phyloP scores from a whole-genome alignment of 805 yeast genomes.

The Starmerella vitae region DNA sequence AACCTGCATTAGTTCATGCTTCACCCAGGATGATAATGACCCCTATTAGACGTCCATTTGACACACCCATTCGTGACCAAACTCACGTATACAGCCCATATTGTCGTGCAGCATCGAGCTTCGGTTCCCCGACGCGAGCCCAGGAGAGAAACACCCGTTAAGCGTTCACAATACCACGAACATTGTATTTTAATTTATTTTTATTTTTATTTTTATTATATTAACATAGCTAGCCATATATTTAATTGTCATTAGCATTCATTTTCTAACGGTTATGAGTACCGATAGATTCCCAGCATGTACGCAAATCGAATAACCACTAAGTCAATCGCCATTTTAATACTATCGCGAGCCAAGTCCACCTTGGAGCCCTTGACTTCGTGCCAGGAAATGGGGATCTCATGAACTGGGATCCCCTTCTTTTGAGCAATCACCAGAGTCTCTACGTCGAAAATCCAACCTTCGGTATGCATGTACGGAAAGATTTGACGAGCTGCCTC shows the following conservation, averaged over 20 bases:
- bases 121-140: slow-evolving; percentile 18
- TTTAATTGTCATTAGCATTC: neutral
- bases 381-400: slow-evolving; percentile 88
- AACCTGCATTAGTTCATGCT: slow-evolving; percentile 6
- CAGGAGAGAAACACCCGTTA: too few relatives aligned
- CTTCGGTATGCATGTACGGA: slow-evolving; percentile 88
- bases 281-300: slow-evolving; percentile 59
- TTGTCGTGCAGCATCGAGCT: slow-evolving; percentile 11
- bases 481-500: slow-evolving; percentile 52
- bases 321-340: slow-evolving; percentile 86
- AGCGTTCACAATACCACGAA: too few relatives aligned
- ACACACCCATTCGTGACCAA: slow-evolving; percentile 23
- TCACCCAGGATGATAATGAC: slow-evolving; percentile 16
- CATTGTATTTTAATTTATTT: too few relatives aligned
- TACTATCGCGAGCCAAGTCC: slow-evolving; percentile 78
- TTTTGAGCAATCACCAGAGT: slow-evolving; percentile 65
- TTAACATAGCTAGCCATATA: neutral
- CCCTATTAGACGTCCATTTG: slow-evolving; percentile 22
- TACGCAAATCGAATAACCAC: slow-evolving; percentile 85
- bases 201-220: neutral
- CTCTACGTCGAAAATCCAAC: slow-evolving; percentile 98
- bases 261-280: too few relatives aligned
- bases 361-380: slow-evolving; percentile 93
- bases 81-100: slow-evolving; percentile 22
- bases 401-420: slow-evolving; percentile 52